Evolutionary conservation across 768 basidiomycete species (phyloP).

Genomic region (Rhizopogon salebrosus): DNA sequence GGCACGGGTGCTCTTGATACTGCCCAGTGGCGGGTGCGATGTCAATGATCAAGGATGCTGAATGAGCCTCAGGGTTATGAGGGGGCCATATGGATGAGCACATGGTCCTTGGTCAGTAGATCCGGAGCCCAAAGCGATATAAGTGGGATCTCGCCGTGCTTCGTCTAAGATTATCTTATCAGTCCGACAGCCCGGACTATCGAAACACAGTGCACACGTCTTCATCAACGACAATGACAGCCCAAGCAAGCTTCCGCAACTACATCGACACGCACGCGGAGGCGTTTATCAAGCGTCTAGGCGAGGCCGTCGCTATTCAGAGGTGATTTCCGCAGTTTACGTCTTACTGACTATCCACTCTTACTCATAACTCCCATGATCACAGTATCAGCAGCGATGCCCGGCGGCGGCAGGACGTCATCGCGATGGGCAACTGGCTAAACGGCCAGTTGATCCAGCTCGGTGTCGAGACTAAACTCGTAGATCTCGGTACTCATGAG

Average conservation of each 20-base stretch:
- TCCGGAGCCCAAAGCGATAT: neutral
- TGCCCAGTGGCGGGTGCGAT: too few species aligned
- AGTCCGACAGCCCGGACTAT: neutral
- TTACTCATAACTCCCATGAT: neutral
- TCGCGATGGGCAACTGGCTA: constrained; percentile 84
- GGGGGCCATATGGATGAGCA: too few species aligned
- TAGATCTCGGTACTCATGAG: constrained; percentile 72
- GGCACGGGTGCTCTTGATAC: neutral
- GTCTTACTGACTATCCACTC: neutral
- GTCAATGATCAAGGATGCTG: too few species aligned
- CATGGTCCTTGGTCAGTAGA: neutral
- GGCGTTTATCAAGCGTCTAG: constrained; percentile 72
- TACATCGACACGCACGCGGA: constrained; percentile 70
- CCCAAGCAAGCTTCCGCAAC: constrained; percentile 27
- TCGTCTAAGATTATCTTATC: neutral
- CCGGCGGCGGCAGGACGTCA: constrained; percentile 66
- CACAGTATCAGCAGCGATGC: constrained; percentile 68
- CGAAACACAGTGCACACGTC: too few species aligned
- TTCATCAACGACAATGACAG: constrained; percentile 24
- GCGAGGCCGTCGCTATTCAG: constrained; percentile 81
- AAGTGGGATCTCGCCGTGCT: neutral
- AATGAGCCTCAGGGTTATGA: too few species aligned
- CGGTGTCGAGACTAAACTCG: constrained; percentile 71
- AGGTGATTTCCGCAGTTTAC: constrained; percentile 36
- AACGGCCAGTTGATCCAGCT: constrained; percentile 66